Conservation (phyloP, 2,329 filamentous ascomycete species). For the Fusarium phyllophilum region DNA sequence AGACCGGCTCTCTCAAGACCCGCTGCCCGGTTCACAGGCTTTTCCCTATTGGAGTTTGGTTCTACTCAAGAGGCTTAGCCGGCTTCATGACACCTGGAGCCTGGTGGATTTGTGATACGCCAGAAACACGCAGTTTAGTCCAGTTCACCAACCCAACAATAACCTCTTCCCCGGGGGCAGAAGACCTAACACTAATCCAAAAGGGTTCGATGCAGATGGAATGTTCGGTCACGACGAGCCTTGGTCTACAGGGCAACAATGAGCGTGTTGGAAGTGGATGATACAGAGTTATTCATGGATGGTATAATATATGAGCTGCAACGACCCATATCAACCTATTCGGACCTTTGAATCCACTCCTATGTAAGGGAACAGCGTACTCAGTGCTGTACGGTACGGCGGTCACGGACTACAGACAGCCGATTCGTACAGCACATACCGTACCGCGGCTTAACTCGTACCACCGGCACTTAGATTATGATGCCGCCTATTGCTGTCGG, state of each 20-base stretch:
- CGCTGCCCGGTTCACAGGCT: slow-evolving; percentile 20
- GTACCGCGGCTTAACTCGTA: slow-evolving; percentile 13
- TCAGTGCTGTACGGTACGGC: neutral
- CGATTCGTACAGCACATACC: slow-evolving; percentile 25
- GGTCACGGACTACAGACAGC: slow-evolving; percentile 7
- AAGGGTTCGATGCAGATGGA: slow-evolving; percentile 12
- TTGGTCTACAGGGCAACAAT: slow-evolving; percentile 6
- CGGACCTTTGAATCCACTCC: slow-evolving; percentile 28
- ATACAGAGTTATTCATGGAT: neutral
- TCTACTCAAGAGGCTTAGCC: slow-evolving; percentile 27
- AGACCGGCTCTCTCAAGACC: slow-evolving; percentile 20
- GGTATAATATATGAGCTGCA: neutral
- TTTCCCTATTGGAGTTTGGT: slow-evolving; percentile 31
- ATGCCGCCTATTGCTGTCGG: slow-evolving; percentile 13
- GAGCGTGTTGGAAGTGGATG: neutral
- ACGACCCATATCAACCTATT: neutral
- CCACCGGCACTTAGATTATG: slow-evolving; percentile 24
- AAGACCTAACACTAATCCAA: slow-evolving; percentile 38
- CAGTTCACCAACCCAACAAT: slow-evolving; percentile 22
- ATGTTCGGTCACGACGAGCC: slow-evolving; percentile 30
- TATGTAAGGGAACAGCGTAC: neutral
- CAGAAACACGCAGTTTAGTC: slow-evolving; percentile 16
- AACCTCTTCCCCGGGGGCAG: slow-evolving; percentile 14
- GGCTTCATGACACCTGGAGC: slow-evolving; percentile 40
- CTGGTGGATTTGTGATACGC: slow-evolving; percentile 28